Base-by-base conservation (phyloP, 1,284 basidiomycete genomes). In the Trametes polyzona region DNA sequence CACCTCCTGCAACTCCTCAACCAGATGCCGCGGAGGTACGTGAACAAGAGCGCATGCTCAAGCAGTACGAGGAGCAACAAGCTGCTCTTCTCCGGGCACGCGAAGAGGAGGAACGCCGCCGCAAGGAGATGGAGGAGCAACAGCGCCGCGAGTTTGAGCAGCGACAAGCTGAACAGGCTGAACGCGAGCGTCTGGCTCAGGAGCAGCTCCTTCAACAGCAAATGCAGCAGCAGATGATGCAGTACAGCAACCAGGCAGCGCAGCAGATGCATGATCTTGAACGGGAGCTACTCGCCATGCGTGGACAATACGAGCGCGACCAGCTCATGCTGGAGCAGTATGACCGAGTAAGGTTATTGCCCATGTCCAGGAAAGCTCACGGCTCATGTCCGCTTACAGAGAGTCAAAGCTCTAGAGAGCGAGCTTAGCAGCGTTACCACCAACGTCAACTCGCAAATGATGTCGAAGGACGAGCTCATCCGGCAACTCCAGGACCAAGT, bases 291-390 rank as follows among this genome's bases (percentile, higher is more conserved):
- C 83, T 99, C 39, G 92, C 84, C 14, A 93, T 98, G 92, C 83
- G 95, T 52, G 95, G 96, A 0, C 97, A 99, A 73, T 99, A 95
- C 73, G 97, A 99, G 77, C 87, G 96, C 14, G 96, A 99, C 70
- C 97, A 99, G 74, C 91, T 99, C 68, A 87, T 99, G 77, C 80
- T 99, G 55, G 96, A 98, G 75, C 96, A 98, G 71, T 99, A 99
- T 71, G 97, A 99, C 71, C 84, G 92, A 47, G 92, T 94, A 74
- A 41, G 88, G 78, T 24, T 41, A 50, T 11, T 7, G 10, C 19
- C 19, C 24, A 1, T 40, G 21, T 17, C 6, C 14, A 63, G 11
- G 51, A 21, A 16, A 12, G 4, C 24, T 9, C 8, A 10, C 37
- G 4, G 23, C 40, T 26, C 1, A 26, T 29, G 7, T 10, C 11